Percentiles rank a stretch among this genome's conserved stretches.
These are phyloP conservation scores for Phoma herbarum DNA, from an alignment of 2,329 filamentous ascomycete species.

Conservation along the genomic window DNA sequence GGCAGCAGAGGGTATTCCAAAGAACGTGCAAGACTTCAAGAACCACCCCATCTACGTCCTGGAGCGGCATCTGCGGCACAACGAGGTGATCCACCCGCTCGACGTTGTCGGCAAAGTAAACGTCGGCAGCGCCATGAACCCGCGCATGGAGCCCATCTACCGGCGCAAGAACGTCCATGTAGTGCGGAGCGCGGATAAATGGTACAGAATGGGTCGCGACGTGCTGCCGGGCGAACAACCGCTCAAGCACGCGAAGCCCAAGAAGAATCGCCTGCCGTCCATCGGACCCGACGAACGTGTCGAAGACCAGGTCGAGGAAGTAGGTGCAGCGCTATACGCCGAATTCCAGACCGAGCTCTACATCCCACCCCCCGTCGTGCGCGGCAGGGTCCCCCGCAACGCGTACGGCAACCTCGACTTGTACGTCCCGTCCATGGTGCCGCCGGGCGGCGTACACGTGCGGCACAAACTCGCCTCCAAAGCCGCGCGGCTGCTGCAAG, in stretches of 20 bases:
- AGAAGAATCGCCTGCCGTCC: slow-evolving; percentile 38
- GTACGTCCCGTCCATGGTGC: slow-evolving; percentile 71
- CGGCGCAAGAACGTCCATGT: slow-evolving; percentile 80
- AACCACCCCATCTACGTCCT: slow-evolving; percentile 79
- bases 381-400: slow-evolving; percentile 73
- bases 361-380: slow-evolving; percentile 75
- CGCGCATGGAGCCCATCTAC: slow-evolving; percentile 78
- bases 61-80: slow-evolving; percentile 81
- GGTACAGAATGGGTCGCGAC: slow-evolving; percentile 87
- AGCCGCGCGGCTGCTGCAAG: slow-evolving; percentile 76
- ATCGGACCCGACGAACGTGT: slow-evolving; percentile 45
- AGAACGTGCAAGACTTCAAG: slow-evolving; percentile 87
- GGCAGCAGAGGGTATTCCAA: slow-evolving; percentile 80
- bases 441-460: slow-evolving; percentile 66
- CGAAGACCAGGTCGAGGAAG: slow-evolving; percentile 51
- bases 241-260: slow-evolving; percentile 69
- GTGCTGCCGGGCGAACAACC: slow-evolving; percentile 81
- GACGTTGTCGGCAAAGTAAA: slow-evolving; percentile 80
- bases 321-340: slow-evolving; percentile 65
- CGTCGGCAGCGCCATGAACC: slow-evolving; percentile 67
- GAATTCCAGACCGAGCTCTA: slow-evolving; percentile 74
- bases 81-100: slow-evolving; percentile 81
- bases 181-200: slow-evolving; percentile 82
- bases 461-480: slow-evolving; percentile 67
- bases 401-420: slow-evolving; percentile 70